phyloP scores from a whole-genome alignment of 1,284 basidiomycete species.

The Rhizoctonia solani region DNA sequence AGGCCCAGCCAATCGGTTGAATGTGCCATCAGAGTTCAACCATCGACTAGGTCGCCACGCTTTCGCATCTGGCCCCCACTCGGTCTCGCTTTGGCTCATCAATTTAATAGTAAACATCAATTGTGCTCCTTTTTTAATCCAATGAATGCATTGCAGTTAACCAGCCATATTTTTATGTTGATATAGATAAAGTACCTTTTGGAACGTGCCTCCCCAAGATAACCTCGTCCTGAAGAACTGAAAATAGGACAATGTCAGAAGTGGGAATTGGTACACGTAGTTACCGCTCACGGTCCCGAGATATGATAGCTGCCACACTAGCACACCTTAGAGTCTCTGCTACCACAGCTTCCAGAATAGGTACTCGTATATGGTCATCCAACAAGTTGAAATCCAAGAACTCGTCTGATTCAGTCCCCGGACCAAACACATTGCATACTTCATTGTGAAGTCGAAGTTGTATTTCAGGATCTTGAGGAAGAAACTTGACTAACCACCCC shows the following conservation, averaged over 20 bases:
- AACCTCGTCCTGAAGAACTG: not conserved
- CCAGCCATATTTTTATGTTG: too few species aligned
- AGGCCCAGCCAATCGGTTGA: constrained; percentile 10
- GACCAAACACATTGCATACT: constrained; percentile 13
- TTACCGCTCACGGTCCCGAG: too few species aligned
- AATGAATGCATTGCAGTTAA: too few species aligned
- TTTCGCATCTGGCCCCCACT: constrained; percentile 20
- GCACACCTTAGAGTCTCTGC: constrained; percentile 20
- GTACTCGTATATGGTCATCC: not conserved
- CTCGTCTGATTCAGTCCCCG: not conserved
- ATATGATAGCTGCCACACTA: not conserved
- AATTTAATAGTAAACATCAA: not conserved
- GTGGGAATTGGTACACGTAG: too few species aligned
- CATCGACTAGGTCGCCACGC: constrained; percentile 23
- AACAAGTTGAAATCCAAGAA: not conserved
- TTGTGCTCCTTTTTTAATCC: constrained; percentile 13
- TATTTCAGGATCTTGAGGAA: not conserved
- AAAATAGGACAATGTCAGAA: too few species aligned
- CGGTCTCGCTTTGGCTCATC: constrained; percentile 11
- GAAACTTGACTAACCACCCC: constrained; percentile 15
- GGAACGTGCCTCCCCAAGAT: not conserved
- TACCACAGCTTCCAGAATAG: constrained; percentile 22
- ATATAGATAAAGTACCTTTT: not conserved
- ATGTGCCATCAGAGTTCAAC: constrained; percentile 11
- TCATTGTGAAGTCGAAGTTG: constrained; percentile 20